These are phyloP conservation scores for Pyrenochaeta sp. DNA, from an alignment of 2,329 filamentous ascomycete genomes.

Conservation along the genomic window DNA sequence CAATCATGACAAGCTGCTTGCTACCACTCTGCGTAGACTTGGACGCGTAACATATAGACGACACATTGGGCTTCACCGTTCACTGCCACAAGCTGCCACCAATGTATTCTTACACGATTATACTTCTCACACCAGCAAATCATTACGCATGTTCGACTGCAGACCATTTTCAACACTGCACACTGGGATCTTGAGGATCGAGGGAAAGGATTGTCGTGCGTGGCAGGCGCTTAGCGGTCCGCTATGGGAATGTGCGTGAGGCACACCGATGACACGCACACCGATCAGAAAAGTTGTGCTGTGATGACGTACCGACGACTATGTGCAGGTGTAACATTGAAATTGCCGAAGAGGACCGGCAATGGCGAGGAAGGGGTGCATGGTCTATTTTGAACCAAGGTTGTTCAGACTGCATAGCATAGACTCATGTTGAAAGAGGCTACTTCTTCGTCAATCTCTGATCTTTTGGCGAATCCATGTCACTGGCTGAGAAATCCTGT, in stretches of 20 bases:
- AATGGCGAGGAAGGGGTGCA: not conserved
- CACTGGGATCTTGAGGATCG: conserved; percentile 8
- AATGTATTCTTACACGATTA: too few species aligned
- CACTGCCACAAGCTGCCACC: too few species aligned
- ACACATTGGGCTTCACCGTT: too few species aligned
- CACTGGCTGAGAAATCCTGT: not conserved
- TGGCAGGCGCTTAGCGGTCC: conserved; percentile 17
- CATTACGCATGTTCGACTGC: too few species aligned
- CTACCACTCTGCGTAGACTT: too few species aligned
- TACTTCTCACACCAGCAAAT: too few species aligned
- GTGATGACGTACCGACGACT: not conserved
- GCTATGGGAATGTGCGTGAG: conserved; percentile 15
- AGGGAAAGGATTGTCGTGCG: conserved; percentile 9
- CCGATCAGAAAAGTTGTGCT: conserved; percentile 8
- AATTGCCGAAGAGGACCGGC: not conserved
- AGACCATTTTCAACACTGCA: too few species aligned
- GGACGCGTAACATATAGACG: too few species aligned
- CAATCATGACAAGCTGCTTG: too few species aligned
- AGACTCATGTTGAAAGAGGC: not conserved
- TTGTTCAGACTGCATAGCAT: not conserved
- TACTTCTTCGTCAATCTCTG: not conserved
- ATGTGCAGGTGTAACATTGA: not conserved
- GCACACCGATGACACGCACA: conserved; percentile 21
- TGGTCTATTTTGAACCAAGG: too few species aligned
- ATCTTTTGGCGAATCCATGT: not conserved